phyloP scores from a whole-genome alignment of 2,329 filamentous ascomycete species.

The Biscogniauxia sp. region DNA sequence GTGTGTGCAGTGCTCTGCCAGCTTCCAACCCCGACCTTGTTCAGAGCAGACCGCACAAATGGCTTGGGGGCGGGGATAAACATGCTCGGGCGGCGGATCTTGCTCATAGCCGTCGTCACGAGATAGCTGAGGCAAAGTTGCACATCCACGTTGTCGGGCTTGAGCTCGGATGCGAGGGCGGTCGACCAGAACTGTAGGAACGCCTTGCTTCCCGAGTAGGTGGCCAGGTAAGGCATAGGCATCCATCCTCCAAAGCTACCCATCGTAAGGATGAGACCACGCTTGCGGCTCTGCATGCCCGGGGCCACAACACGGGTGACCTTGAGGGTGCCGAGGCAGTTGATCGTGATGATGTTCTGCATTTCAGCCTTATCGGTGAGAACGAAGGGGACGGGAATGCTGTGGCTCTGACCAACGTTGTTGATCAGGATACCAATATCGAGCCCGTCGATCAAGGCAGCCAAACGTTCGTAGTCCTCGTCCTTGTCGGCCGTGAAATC shows the following conservation, averaged over 20 bases:
- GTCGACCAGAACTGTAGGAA: constrained; percentile 97
- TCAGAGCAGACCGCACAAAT: constrained; percentile 76
- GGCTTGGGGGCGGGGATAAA: constrained; percentile 77
- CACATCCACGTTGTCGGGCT: constrained; percentile 78
- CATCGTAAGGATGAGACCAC: constrained; percentile 93
- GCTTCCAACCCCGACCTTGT: constrained; percentile 78
- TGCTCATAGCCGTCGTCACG: constrained; percentile 95
- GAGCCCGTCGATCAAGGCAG: constrained; percentile 65
- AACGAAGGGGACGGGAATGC: constrained; percentile 85
- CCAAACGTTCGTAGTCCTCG: constrained; percentile 73
- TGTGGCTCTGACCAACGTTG: constrained; percentile 94
- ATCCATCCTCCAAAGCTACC: constrained; percentile 92
- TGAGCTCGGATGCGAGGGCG: constrained; percentile 79
- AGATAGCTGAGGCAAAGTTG: constrained; percentile 90
- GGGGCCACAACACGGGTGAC: constrained; percentile 84
- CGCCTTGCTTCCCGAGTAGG: constrained; percentile 96
- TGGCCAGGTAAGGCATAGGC: constrained; percentile 88
- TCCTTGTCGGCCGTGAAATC: constrained; percentile 83
- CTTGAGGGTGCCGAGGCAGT: constrained; percentile 86
- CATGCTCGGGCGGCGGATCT: constrained; percentile 76
- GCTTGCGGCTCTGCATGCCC: constrained; percentile 78
- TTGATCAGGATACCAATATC: constrained; percentile 90
- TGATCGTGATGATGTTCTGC: constrained; percentile 88
- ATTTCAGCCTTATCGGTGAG: constrained; percentile 78
- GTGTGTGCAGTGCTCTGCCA: constrained; percentile 79